Conservation (phyloP, 768 basidiomycete species). For the Serendipita vermifera region DNA sequence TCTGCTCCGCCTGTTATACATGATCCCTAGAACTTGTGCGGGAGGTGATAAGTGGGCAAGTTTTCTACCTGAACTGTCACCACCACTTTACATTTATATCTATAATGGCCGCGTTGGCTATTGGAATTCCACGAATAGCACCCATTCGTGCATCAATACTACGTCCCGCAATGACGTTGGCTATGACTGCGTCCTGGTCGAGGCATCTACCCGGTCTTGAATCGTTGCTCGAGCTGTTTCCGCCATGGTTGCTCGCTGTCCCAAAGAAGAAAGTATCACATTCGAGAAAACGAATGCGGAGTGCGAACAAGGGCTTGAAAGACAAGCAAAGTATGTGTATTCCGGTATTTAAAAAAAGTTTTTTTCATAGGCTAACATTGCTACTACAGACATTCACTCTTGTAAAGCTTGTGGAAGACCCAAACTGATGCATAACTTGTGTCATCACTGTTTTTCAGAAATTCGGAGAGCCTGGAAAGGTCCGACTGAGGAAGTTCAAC, state of each 20-base stretch:
- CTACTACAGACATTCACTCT: constrained; percentile 60
- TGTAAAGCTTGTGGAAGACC: constrained; percentile 83
- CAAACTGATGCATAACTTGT: constrained; percentile 82
- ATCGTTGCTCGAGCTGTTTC: constrained; percentile 59
- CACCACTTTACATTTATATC: too few species aligned
- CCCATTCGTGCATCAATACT: too few species aligned
- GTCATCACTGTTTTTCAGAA: constrained; percentile 64
- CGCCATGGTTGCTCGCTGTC: constrained; percentile 78
- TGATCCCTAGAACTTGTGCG: too few species aligned
- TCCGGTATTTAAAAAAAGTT: not conserved
- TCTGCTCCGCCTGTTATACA: too few species aligned
- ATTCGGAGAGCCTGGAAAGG: constrained; percentile 53
- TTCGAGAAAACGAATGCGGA: constrained; percentile 88
- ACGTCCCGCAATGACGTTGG: too few species aligned
- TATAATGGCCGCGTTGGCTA: too few species aligned
- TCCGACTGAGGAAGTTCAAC: not conserved
- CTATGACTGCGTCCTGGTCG: not conserved
- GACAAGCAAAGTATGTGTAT: constrained; percentile 69
- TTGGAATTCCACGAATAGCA: too few species aligned
- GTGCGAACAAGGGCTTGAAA: constrained; percentile 86
- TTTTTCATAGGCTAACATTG: constrained; percentile 11
- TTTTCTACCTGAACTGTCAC: too few species aligned
- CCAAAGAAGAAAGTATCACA: constrained; percentile 92
- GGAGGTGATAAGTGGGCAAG: too few species aligned
- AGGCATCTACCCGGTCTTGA: constrained; percentile 27